These are phyloP conservation scores for Pyronema omphalodes DNA, from an alignment of 495 filamentous ascomycete genomes.

Conservation along the genomic window DNA sequence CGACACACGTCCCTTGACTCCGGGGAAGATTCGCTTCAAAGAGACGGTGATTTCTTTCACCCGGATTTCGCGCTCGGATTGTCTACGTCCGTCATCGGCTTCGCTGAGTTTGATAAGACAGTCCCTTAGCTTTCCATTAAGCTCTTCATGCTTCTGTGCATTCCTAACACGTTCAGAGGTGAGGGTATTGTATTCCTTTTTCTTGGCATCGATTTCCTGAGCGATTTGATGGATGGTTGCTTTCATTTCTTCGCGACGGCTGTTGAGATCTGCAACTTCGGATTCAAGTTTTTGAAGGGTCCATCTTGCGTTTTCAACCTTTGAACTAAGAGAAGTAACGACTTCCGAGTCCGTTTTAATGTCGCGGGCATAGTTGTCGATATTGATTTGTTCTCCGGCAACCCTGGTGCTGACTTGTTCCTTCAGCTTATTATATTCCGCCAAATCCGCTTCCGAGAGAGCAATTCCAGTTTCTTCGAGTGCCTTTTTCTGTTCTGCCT, in stretches of 20 bases:
- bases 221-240: conserved; percentile 43
- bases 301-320: conserved; percentile 59
- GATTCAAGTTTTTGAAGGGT: conserved; percentile 51
- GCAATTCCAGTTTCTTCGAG: conserved; percentile 72
- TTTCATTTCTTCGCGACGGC: conserved; percentile 43
- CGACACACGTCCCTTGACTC: conserved; percentile 74
- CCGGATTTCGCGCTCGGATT: conserved; percentile 59
- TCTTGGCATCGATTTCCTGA: conserved; percentile 69
- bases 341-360: conserved; percentile 78
- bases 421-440: conserved; percentile 72
- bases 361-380: conserved; percentile 68
- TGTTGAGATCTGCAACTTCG: conserved; percentile 50
- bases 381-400: conserved; percentile 59
- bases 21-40: conserved; percentile 78
- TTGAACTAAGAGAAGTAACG: conserved; percentile 66
- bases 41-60: conserved; percentile 63
- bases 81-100: conserved; percentile 63
- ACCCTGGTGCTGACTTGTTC: conserved; percentile 75
- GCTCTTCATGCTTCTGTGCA: conserved; percentile 61
- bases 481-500: conserved; percentile 63
- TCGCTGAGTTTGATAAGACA: conserved; percentile 60
- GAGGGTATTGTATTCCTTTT: conserved; percentile 69
- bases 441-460: conserved; percentile 66
- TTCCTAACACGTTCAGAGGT: conserved; percentile 68
- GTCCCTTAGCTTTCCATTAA: conserved; percentile 76